phyloP scores from a whole-genome alignment of 2,329 filamentous ascomycete genomes.

The Cryphonectria carpinicola region DNA sequence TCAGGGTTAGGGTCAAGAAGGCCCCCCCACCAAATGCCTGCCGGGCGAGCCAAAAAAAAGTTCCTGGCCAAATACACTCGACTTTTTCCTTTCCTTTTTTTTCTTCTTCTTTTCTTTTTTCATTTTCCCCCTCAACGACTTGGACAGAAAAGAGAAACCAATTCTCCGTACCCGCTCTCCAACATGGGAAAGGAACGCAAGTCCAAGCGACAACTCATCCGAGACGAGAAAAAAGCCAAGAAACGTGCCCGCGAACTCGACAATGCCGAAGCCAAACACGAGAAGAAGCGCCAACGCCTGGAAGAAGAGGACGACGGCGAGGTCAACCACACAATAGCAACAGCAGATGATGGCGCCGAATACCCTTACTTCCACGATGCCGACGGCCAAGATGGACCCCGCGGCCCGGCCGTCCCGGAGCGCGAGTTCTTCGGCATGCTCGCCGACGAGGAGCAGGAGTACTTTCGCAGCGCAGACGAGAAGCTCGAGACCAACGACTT shows the following conservation, averaged over 20 bases:
- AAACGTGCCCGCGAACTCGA: slow-evolving; percentile 38
- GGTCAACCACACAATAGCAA: background rate
- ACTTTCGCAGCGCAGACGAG: slow-evolving; percentile 88
- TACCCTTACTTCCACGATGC: slow-evolving; percentile 4
- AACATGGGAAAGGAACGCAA: slow-evolving; percentile 42
- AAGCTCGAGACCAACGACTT: slow-evolving; percentile 91
- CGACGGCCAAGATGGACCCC: slow-evolving; percentile 3
- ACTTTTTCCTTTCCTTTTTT: background rate
- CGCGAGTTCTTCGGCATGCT: slow-evolving; percentile 91
- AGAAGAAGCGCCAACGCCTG: slow-evolving; percentile 36
- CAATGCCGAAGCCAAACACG: slow-evolving; percentile 33
- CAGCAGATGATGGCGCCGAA: slow-evolving; percentile 18
- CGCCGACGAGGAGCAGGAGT: slow-evolving; percentile 90
- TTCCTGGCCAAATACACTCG: background rate
- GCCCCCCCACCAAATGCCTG: slow-evolving; percentile 4
- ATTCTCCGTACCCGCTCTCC: background rate
- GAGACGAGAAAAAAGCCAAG: slow-evolving; percentile 44
- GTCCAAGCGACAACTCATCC: slow-evolving; percentile 42
- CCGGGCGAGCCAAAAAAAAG: slow-evolving; percentile 14
- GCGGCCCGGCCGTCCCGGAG: slow-evolving; percentile 45
- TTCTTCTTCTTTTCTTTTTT: background rate
- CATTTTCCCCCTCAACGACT: background rate
- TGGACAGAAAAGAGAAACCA: background rate
- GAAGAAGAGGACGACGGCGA: slow-evolving; percentile 27
- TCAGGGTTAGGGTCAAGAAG: background rate